Percentiles rank a stretch among this genome's conserved stretches.
phyloP scores from a whole-genome alignment of 768 basidiomycete species.

The Daedaleopsis sinensis region DNA sequence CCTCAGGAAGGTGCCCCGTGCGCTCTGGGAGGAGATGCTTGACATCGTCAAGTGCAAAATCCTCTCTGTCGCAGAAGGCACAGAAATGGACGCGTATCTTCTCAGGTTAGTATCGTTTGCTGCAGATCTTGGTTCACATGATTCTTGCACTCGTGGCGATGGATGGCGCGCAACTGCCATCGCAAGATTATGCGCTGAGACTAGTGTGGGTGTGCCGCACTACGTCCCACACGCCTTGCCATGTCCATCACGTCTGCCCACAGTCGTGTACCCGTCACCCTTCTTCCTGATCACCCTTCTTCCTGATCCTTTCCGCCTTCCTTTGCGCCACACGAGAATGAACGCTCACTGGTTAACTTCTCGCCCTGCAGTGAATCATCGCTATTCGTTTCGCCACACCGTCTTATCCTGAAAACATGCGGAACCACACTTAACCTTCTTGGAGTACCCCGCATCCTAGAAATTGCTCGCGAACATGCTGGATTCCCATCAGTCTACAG shows the following conservation, averaged over 20 bases:
- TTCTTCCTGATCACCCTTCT: too few species aligned
- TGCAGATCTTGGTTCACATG: not conserved
- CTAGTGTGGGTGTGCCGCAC: not conserved
- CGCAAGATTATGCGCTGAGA: not conserved
- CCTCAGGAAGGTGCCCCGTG: conserved; percentile 72
- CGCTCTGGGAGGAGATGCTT: conserved; percentile 96
- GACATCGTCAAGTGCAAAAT: conserved; percentile 97
- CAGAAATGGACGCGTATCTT: conserved; percentile 94
- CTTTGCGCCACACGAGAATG: not conserved
- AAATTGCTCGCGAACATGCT: conserved; percentile 79
- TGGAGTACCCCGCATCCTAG: conserved; percentile 91
- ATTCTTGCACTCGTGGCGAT: not conserved
- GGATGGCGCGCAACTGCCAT: not conserved
- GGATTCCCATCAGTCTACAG: conserved; percentile 74
- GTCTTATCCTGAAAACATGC: conserved; percentile 97
- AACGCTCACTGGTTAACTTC: not conserved
- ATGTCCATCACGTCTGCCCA: not conserved
- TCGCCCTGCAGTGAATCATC: conserved; percentile 81
- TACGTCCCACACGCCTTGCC: not conserved
- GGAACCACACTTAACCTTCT: conserved; percentile 97
- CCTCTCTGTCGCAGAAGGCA: conserved; percentile 84
- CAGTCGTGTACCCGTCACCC: too few species aligned
- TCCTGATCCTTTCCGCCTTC: not conserved
- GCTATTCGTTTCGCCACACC: conserved; percentile 91
- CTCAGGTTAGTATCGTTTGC: conserved; percentile 66